Base-by-base conservation (phyloP, 148 eudicot genomes). In the Chenopodium album region DNA sequence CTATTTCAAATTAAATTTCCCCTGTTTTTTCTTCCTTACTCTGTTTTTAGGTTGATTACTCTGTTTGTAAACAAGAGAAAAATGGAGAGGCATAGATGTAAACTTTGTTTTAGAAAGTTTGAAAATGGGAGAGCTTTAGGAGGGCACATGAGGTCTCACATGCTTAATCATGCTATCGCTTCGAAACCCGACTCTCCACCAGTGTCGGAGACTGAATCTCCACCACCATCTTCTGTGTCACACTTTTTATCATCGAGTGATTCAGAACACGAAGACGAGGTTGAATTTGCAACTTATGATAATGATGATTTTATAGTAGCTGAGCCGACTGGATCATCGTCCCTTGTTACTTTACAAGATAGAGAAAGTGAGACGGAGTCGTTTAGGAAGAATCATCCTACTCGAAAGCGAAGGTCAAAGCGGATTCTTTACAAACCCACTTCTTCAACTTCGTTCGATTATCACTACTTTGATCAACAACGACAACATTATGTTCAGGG, bases 61-160 rank as follows among this genome's bases (percentile, higher is more conserved):
- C 74, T 71, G 12, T 71, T 50, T 50, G 4, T 12, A 50, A 50
- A 31, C 20, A 66, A 5, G 7, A 66, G 7, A 60, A n/a, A 7
- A 8, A 92, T 91, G 91, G 92, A 91, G 89, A 90, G 73, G 6
- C 90, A 90, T 44, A 90, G 80, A 71, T 92, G 98, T 80, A 92
- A 91, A 75, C 89, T 91, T 59, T 94, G 94, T 78, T 81, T 26
- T 59, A 86, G 86, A 44, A 89, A 75, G 79, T 94, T 92, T 37
- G 54, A 81, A 1, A 92, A 90, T 84, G 97, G 97, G 4, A 90
- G 90, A 86, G 97, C 97, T 60, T 81, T 94, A 26, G 98, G 98
- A n/a, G 97, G 94, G 5, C 98, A 94, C 75, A 94, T 94, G 98
- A 92, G 92, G 85, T 92, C 93, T 64, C 98, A 94, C 82, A 84